Base-by-base conservation (phyloP, 2,329 filamentous ascomycete genomes). In the Colletotrichum tamarilloi region DNA sequence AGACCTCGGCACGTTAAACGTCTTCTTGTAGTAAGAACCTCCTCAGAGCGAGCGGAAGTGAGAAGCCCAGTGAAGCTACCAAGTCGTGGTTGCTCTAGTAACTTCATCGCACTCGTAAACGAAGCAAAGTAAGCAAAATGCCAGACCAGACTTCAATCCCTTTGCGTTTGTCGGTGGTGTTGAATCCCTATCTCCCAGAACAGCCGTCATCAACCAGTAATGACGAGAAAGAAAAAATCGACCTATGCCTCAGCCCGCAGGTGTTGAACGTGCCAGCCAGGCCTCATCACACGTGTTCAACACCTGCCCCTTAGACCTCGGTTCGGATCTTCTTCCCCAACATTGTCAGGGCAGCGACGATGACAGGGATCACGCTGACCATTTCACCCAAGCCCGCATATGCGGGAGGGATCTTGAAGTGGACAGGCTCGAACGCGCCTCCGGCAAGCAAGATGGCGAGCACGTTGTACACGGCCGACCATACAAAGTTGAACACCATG, bases 371-470 rank as follows among this genome's bases (percentile, higher is more conserved):
- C 0, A 93, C 88, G 78, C 91, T 93, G 14, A 91, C 88, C 60
- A 93, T 80, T 82, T 93, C 91, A 0, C 91, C 91, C 58, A 93
- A 75, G 0, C 90, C 92, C 0, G 91, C 90, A 82, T 81, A 84
- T 16, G 80, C 81, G 2, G 82, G 82, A n/a, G 88, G 85, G 67
- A 87, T 85, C 60, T 89, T 84, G 2, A 86, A 82, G 72, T 85
- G 83, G 9, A 88, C 87, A 3, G 38, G 32, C 26, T n/a, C 28
- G 77, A 91, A 88, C 0, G 87, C 90, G 0, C 91, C 91, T 1
- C 86, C 85, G 5, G 89, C 91, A 19, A 93, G 80, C 55, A 91
- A 78, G 14, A 93, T 85, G 0, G 91, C 91, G 69, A 90, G 84
- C 6, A 88, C 35, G 73, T 93, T 94, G 80, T 93, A 93, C 2